Evolutionary conservation across 805 yeast species (phyloP), one percentile per base, ranked within the genome.

Genomic region (Metschnikowia amazonensis): DNA sequence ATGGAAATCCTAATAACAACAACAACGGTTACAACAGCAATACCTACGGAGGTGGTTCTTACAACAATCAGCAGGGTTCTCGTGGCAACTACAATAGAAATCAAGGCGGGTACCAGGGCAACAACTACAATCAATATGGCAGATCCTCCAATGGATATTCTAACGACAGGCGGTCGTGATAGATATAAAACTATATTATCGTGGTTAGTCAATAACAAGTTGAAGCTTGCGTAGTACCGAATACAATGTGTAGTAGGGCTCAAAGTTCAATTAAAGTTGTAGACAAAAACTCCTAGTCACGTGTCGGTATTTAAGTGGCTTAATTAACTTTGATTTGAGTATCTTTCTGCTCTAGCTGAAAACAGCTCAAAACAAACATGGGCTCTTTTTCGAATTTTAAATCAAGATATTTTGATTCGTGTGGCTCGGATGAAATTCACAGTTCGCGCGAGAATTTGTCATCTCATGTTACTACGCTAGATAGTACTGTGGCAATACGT

Each of bases 41-140:
- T 24, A 28, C 29, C 31, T 20, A 37, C 29, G 36, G 18, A n/a
- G 36, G 36, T 34, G 36, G 36, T n/a, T 7, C 17, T 16, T n/a
- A 48, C 44, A 36, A 36, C 34, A 47, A 43, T 24, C 39, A 49
- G 25, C 37, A 31, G 9, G 43, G 35, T n/a, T 14, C 25, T n/a
- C 36, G 36, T 23, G 37, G 27, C 11, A 34, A 21, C 18, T 18
- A 31, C 43, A 30, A 43, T 17, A 44, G 37, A 13, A 21, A 34
- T 14, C 42, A 51, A 34, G 42, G 48, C 9, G 43, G 45, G 10
- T 30, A 39, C 25, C 27, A 24, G 21, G 29, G 37, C 29, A 27
- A 31, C 31, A n/a, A 17, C 18, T 31, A 46, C 25, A 36, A 36
- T n/a, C 41, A 36, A 32, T 17, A 36, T 25, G 41, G 41, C 23